Percentiles rank a stretch among this genome's conserved stretches.
Conservation (phyloP, 78 protist genomes). For the Cavenderia fasciculata region DNA sequence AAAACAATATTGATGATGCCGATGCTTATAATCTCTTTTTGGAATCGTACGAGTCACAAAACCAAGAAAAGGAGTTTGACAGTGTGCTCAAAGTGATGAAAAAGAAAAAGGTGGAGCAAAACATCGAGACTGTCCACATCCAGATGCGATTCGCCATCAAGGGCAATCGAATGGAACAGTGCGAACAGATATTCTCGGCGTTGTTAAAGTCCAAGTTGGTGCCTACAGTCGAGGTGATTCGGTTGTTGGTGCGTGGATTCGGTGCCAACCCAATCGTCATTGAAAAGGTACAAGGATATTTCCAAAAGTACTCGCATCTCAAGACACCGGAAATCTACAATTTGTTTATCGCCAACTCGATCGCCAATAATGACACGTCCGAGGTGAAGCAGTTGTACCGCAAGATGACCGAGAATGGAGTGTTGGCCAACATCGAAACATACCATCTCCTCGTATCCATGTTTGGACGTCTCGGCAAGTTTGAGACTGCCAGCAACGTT, state of each 20-base stretch:
- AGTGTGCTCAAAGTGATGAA: not conserved
- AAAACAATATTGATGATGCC: not conserved
- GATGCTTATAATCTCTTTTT: not conserved
- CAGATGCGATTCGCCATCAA: not conserved
- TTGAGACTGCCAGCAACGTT: not conserved
- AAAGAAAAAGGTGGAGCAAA: not conserved
- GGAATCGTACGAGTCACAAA: not conserved
- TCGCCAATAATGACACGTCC: not conserved
- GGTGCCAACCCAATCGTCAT: not conserved
- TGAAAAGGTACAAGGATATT: not conserved
- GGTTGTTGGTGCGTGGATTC: not conserved
- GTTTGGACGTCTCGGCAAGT: not conserved
- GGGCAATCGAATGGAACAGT: not conserved
- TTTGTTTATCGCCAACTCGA: slow-evolving; percentile 20
- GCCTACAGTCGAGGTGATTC: not conserved
- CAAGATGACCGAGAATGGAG: slow-evolving; percentile 1
- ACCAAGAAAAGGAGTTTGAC: not conserved
- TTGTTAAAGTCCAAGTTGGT: not conserved
- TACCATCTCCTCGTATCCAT: slow-evolving; percentile 7
- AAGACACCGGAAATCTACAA: not conserved
- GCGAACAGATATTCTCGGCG: not conserved
- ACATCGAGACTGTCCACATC: slow-evolving; percentile 3
- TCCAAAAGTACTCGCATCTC: not conserved
- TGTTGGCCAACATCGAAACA: slow-evolving; percentile 4
- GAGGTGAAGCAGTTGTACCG: not conserved